Evolutionary conservation across 768 basidiomycete species (phyloP).

Genomic region (Psilocybe tampanensis): DNA sequence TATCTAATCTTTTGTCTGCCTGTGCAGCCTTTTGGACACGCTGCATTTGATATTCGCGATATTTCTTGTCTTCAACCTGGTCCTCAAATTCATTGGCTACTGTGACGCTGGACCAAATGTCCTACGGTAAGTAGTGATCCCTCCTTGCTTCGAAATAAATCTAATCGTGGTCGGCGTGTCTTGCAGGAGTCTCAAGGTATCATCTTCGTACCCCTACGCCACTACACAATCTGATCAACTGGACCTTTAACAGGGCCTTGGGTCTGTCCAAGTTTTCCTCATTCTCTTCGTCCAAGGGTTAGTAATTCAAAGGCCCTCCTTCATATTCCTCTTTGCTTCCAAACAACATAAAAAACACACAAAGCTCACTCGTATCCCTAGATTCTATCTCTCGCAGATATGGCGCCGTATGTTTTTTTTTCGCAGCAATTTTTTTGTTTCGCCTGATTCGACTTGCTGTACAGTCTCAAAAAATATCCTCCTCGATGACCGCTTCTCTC

Average conservation of each 20-base stretch:
- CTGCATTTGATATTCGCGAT: constrained; percentile 29
- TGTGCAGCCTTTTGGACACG: constrained; percentile 27
- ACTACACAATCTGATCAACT: background rate
- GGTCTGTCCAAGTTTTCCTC: constrained; percentile 22
- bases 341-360: background rate
- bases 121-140: constrained; percentile 23
- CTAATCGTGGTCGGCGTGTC: background rate
- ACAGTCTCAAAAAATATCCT: constrained; percentile 7
- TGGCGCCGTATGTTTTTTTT: constrained; percentile 27
- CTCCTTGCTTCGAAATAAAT: background rate
- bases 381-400: constrained; percentile 33
- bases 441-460: too few relatives aligned
- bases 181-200: constrained; percentile 38
- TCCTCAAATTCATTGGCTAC: constrained; percentile 25
- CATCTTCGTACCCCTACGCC: background rate
- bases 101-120: constrained; percentile 13
- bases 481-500: constrained; percentile 4
- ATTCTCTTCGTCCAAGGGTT: constrained; percentile 34
- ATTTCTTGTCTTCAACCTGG: constrained; percentile 27
- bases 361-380: constrained; percentile 3
- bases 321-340: background rate
- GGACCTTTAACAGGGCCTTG: background rate
- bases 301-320: too few relatives aligned
- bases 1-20: background rate
- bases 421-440: too few relatives aligned